A percentile compares a stretch with the other conserved stretches of the same genome.
These are phyloP conservation scores for Nicotiana obtusifolia DNA, from an alignment of 257 asterid species.

Conservation along the genomic window DNA sequence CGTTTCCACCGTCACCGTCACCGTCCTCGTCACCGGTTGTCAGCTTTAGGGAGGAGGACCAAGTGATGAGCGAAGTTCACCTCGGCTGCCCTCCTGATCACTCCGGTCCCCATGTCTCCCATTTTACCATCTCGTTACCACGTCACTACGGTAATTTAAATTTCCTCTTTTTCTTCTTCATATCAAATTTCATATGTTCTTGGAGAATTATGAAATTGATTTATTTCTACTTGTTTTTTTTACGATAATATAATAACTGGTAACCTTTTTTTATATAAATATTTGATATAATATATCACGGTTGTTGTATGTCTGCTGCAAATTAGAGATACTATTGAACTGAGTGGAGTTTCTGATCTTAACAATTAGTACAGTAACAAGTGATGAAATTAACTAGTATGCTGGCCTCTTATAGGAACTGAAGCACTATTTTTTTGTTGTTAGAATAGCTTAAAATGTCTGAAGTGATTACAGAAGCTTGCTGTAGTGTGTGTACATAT, in stretches of 20 bases:
- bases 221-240: background rate
- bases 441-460: background rate
- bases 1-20: background rate
- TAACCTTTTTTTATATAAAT: background rate
- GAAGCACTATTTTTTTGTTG: background rate
- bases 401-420: background rate
- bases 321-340: background rate
- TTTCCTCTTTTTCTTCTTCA: background rate
- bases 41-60: slow-evolving; percentile 35
- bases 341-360: background rate
- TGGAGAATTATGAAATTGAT: background rate
- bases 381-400: background rate
- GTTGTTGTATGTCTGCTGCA: background rate
- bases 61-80: slow-evolving; percentile 95
- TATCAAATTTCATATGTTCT: background rate
- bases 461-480: background rate
- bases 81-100: slow-evolving; percentile 82
- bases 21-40: background rate
- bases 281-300: background rate
- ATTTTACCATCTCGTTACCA: slow-evolving; percentile 56
- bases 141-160: slow-evolving; percentile 28
- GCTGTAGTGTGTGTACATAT: background rate
- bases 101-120: slow-evolving; percentile 58
- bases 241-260: background rate
- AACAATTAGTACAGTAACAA: background rate